These are phyloP conservation scores for Pyracantha coccinea DNA, from an alignment of 331 rosid genomes.

Conservation along the genomic window DNA sequence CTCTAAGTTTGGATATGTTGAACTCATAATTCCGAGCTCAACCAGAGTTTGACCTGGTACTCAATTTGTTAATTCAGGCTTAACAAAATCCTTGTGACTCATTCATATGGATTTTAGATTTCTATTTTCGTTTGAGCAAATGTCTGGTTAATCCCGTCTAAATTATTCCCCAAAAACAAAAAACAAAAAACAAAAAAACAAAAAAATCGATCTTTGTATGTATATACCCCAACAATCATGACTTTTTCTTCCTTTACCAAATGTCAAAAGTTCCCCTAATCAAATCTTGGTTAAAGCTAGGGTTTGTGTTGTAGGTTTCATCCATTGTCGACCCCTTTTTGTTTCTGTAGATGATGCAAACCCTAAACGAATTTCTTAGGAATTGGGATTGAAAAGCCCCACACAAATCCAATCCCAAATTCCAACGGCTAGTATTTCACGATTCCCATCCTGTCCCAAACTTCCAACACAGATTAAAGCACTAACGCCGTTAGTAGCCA, in stretches of 20 bases:
- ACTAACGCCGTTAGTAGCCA: constrained; percentile 16
- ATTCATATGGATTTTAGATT: background rate
- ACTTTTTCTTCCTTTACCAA: background rate
- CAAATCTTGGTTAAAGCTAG: too few relatives aligned
- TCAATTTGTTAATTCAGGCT: background rate
- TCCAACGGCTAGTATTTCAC: background rate
- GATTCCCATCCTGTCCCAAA: background rate
- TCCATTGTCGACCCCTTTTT: background rate
- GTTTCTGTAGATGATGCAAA: background rate
- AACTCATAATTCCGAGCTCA: background rate
- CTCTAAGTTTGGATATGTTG: background rate
- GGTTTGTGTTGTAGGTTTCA: too few relatives aligned
- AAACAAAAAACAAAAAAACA: too few relatives aligned
- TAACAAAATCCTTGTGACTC: background rate
- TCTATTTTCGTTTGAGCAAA: background rate
- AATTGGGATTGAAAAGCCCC: background rate
- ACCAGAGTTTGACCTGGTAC: background rate
- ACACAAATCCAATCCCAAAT: background rate
- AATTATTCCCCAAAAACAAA: background rate
- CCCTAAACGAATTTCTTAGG: background rate
- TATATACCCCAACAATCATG: background rate
- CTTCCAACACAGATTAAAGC: background rate
- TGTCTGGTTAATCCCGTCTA: background rate
- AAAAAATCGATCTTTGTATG: background rate
- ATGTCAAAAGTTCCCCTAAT: background rate